Conservation (phyloP, 176 grass and related monocot species). For the Lolium perenne region DNA sequence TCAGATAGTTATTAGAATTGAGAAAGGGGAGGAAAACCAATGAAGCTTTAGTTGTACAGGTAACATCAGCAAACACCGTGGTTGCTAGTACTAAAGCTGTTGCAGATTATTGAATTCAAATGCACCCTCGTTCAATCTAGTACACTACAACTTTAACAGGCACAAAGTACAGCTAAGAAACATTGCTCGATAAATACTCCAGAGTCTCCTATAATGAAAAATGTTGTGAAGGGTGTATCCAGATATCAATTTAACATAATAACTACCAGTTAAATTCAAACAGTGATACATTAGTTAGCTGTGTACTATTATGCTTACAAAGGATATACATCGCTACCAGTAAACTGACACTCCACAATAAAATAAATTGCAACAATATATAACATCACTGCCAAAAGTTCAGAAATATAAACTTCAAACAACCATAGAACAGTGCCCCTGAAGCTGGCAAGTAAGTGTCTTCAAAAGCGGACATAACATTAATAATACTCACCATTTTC, state of each 20-base stretch:
- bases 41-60: not conserved
- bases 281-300: not conserved
- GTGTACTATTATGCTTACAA: not conserved
- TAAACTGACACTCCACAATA: not conserved
- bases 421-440: slow-evolving; percentile 1
- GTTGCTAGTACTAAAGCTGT: not conserved
- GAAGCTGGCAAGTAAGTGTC: not conserved
- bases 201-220: too few species aligned
- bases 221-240: too few species aligned
- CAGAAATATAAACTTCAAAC: not conserved
- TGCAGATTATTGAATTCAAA: not conserved
- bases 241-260: too few species aligned
- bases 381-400: not conserved
- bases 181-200: not conserved
- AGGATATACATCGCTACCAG: not conserved
- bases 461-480: slow-evolving; percentile 33
- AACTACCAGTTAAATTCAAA: too few species aligned
- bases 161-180: not conserved
- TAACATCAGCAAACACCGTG: not conserved
- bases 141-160: not conserved
- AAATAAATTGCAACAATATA: slow-evolving; percentile 3
- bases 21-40: not conserved
- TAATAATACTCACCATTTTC: slow-evolving; percentile 55
- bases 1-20: not conserved
- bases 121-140: not conserved